Percentiles rank a stretch among this genome's conserved stretches.
Conservation (phyloP, 306 rosid genomes). For the Vicia villosa region DNA sequence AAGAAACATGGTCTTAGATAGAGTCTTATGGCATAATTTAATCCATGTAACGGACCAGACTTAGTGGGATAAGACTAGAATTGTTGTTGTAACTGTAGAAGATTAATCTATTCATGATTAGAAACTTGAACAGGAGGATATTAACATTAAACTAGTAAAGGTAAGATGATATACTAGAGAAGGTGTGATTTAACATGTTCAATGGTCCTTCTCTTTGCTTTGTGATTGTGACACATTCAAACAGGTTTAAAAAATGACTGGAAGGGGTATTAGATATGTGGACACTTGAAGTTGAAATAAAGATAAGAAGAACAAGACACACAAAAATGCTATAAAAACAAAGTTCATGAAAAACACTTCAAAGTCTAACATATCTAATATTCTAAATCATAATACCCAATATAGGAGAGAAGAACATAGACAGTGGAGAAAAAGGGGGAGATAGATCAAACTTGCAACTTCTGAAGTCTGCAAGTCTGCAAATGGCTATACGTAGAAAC, state of each 20-base stretch:
- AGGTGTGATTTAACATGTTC: conserved; percentile 9
- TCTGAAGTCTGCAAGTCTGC: neutral
- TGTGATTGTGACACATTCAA: conserved; percentile 3
- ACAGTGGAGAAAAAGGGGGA: neutral
- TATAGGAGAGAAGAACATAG: neutral
- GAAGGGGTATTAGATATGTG: neutral
- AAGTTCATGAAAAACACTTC: too few relatives aligned
- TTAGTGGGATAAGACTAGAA: too few relatives aligned
- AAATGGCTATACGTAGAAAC: too few relatives aligned
- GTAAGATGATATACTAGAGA: neutral
- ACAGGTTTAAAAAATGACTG: neutral
- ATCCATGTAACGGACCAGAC: too few relatives aligned
- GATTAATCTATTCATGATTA: neutral
- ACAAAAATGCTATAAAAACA: too few relatives aligned
- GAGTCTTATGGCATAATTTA: too few relatives aligned
- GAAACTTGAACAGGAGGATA: neutral
- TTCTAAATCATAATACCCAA: conserved; percentile 11
- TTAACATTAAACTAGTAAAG: neutral
- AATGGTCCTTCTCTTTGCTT: conserved; percentile 10
- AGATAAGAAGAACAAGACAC: neutral
- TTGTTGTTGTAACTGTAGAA: neutral
- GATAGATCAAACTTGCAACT: neutral
- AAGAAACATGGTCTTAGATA: too few relatives aligned
- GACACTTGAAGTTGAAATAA: neutral
- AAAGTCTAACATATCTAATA: neutral